A percentile compares a stretch with the other conserved stretches of the same genome.
phyloP scores from a whole-genome alignment of 2,329 filamentous ascomycete species.

The Ascochyta lentis region DNA sequence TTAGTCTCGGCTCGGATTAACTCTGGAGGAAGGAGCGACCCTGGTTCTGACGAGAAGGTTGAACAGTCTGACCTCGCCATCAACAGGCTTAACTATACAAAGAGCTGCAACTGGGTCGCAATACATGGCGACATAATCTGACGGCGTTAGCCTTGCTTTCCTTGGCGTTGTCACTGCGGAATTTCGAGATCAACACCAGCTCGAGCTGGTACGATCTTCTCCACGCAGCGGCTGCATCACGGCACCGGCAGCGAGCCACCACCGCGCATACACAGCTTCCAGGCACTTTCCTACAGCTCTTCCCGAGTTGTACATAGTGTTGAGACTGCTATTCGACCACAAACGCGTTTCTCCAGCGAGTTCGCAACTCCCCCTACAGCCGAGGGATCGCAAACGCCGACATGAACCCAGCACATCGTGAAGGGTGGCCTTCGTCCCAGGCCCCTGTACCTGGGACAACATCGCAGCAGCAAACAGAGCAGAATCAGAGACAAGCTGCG shows the following conservation, averaged over 20 bases:
- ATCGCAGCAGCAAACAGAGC: conserved; percentile 42
- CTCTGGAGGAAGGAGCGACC: conserved; percentile 10
- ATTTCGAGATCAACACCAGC: conserved; percentile 23
- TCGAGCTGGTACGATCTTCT: conserved; percentile 33
- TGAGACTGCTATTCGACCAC: conserved; percentile 16
- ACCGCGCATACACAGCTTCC: conserved; percentile 20
- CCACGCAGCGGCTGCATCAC: conserved; percentile 27
- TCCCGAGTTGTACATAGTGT: conserved; percentile 27
- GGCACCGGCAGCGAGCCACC: conserved; percentile 20
- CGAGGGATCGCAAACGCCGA: conserved; percentile 41
- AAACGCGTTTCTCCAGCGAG: conserved; percentile 24
- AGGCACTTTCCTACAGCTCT: conserved; percentile 7
- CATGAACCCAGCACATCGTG: conserved; percentile 52
- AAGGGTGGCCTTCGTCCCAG: conserved; percentile 54
- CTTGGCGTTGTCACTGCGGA: conserved; percentile 23
- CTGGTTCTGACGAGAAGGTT: conserved; percentile 10
- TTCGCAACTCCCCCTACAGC: conserved; percentile 32
- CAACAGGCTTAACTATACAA: conserved; percentile 5
- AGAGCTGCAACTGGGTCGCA: conserved; percentile 25
- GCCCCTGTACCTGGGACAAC: conserved; percentile 55
- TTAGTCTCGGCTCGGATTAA: conserved; percentile 13
- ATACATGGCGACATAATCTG: conserved; percentile 24
- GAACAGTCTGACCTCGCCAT: conserved; percentile 9
- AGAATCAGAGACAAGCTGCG: conserved; percentile 41
- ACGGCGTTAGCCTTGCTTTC: conserved; percentile 17